These are phyloP conservation scores for Xylaria curta DNA, from an alignment of 495 filamentous ascomycete species.

Conservation along the genomic window DNA sequence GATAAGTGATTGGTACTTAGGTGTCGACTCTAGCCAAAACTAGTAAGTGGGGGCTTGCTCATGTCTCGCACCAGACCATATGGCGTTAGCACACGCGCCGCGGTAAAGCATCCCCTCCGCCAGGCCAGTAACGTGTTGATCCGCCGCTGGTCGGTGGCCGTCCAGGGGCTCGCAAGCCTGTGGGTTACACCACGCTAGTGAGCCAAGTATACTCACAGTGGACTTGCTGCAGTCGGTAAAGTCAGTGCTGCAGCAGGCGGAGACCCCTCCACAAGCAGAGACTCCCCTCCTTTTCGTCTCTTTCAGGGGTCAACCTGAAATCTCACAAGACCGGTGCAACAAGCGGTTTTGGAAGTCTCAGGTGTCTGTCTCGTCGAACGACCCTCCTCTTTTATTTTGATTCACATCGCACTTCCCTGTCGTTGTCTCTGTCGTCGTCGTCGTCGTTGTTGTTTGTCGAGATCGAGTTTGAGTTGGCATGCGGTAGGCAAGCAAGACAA, in stretches of 20 bases:
- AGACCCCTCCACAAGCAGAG: conserved; percentile 23
- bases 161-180: neutral
- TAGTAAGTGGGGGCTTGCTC: neutral
- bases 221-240: neutral
- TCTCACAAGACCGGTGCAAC: conserved; percentile 12
- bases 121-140: conserved; percentile 22
- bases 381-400: conserved; percentile 6
- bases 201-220: neutral
- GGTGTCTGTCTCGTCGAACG: neutral
- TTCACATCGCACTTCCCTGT: conserved; percentile 8
- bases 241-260: conserved; percentile 10
- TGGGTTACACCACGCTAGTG: conserved; percentile 8
- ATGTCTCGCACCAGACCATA: neutral
- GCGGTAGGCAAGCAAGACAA: conserved; percentile 16
- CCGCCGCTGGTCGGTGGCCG: conserved; percentile 10
- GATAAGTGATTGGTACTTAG: neutral
- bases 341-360: neutral
- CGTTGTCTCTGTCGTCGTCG: neutral
- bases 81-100: conserved; percentile 2
- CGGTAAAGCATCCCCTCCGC: neutral
- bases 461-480: conserved; percentile 7
- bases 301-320: conserved; percentile 28
- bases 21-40: neutral
- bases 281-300: neutral
- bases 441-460: neutral